Evolutionary conservation across 116 monocot genomes (phyloP).

Genomic region (Iris pallida): DNA sequence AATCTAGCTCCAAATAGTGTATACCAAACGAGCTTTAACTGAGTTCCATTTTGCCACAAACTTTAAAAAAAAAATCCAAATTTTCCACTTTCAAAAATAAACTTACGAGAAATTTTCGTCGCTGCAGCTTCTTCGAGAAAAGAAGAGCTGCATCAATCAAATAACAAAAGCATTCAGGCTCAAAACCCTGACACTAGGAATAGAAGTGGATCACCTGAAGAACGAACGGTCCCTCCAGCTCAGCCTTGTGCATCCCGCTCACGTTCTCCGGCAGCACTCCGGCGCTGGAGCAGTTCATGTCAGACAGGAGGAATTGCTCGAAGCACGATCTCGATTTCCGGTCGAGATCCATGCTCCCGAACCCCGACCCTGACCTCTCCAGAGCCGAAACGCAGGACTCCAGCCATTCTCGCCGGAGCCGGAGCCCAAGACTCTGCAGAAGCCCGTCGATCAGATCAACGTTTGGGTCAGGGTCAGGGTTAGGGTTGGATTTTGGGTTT

Average conservation of each 20-base stretch:
- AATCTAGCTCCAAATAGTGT: too few species aligned
- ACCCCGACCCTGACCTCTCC: slow-evolving; percentile 4
- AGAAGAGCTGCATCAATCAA: too few species aligned
- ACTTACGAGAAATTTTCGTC: too few species aligned
- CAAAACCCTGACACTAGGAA: background rate
- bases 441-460: slow-evolving; percentile 22
- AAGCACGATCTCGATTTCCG: slow-evolving; percentile 33
- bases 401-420: slow-evolving; percentile 34
- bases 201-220: slow-evolving; percentile 20
- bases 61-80: too few species aligned
- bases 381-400: slow-evolving; percentile 22
- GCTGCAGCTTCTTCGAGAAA: too few species aligned
- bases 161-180: background rate
- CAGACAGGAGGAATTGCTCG: slow-evolving; percentile 42
- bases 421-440: slow-evolving; percentile 23
- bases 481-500: background rate
- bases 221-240: slow-evolving; percentile 41
- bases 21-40: too few species aligned
- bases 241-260: slow-evolving; percentile 22
- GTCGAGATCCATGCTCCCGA: slow-evolving; percentile 15
- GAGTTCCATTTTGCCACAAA: too few species aligned
- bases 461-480: background rate
- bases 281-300: slow-evolving; percentile 32
- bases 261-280: slow-evolving; percentile 39
- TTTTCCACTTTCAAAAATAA: too few species aligned